Percentiles rank a stretch among this genome's conserved stretches.
phyloP scores from a whole-genome alignment of 2,329 filamentous ascomycete species.

The Aspergillus proliferans region DNA sequence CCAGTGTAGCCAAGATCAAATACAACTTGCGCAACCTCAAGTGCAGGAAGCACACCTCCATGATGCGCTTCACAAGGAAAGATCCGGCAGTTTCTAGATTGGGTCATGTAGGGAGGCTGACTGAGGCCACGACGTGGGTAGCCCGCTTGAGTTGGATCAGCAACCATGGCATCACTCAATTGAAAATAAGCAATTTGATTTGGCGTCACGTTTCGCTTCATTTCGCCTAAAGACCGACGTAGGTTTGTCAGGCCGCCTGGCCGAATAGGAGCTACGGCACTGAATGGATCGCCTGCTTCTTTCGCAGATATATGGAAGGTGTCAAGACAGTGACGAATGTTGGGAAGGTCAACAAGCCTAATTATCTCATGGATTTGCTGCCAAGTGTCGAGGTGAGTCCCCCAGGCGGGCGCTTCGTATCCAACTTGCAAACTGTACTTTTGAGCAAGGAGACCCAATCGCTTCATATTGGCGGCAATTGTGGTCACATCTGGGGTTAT shows the following conservation, averaged over 20 bases:
- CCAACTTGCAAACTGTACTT: conserved; percentile 41
- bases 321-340: conserved; percentile 71
- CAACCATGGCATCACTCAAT: conserved; percentile 15
- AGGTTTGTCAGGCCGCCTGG: conserved; percentile 4
- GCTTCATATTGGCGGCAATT: conserved; percentile 12
- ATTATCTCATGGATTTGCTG: conserved; percentile 66
- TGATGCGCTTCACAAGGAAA: conserved; percentile 12
- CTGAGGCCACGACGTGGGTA: conserved; percentile 11
- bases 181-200: conserved; percentile 12
- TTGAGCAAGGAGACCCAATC: conserved; percentile 8
- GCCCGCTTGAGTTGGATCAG: conserved; percentile 10
- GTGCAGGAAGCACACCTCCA: conserved; percentile 11
- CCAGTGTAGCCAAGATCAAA: conserved; percentile 10
- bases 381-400: conserved; percentile 64
- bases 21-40: conserved; percentile 11
- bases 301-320: conserved; percentile 60
- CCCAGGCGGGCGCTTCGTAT: conserved; percentile 68
- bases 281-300: conserved; percentile 15
- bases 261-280: conserved; percentile 4
- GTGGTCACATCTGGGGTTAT: conserved; percentile 3
- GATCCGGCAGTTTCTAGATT: conserved; percentile 16
- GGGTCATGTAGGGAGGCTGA: conserved; percentile 17
- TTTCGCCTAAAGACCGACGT: conserved; percentile 8
- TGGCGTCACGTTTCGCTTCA: conserved; percentile 8
- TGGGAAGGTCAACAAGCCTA: conserved; percentile 58